Evolutionary conservation across 2,329 filamentous ascomycete species (phyloP).

Genomic region (Fusarium torulosum): DNA sequence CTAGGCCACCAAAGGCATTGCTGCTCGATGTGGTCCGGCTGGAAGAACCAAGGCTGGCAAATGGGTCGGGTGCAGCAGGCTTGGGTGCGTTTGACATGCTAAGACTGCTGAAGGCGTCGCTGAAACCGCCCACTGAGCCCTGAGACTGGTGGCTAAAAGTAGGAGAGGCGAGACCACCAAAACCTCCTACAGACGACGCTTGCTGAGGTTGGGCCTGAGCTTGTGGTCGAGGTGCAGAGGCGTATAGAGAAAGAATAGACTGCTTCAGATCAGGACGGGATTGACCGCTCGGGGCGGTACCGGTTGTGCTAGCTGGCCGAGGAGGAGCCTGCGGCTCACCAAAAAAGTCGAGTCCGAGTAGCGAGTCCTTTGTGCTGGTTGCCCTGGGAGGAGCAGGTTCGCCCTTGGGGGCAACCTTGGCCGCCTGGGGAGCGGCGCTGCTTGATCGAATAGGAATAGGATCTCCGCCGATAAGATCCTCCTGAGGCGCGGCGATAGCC

Average conservation of each 20-base stretch:
- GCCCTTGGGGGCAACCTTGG: constrained; percentile 70
- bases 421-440: constrained; percentile 75
- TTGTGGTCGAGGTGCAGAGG: constrained; percentile 83
- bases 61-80: constrained; percentile 62
- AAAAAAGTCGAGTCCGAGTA: constrained; percentile 93
- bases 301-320: constrained; percentile 84
- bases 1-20: constrained; percentile 64
- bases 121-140: constrained; percentile 71
- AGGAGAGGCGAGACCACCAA: constrained; percentile 76
- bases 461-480: constrained; percentile 87
- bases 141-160: constrained; percentile 63
- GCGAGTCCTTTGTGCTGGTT: constrained; percentile 84
- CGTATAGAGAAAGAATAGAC: constrained; percentile 95
- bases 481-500: constrained; percentile 61
- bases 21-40: constrained; percentile 53
- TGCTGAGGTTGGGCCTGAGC: constrained; percentile 62
- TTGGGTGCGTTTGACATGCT: constrained; percentile 63
- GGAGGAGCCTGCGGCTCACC: constrained; percentile 79
- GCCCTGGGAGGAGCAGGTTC: constrained; percentile 74
- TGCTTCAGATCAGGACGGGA: constrained; percentile 96
- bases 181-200: constrained; percentile 69
- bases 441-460: constrained; percentile 77
- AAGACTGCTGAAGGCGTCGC: constrained; percentile 76
- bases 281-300: constrained; percentile 70
- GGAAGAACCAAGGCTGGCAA: constrained; percentile 67